Base-by-base conservation (phyloP, 116 monocot genomes). In the Phalaenopsis hybrid region DNA sequence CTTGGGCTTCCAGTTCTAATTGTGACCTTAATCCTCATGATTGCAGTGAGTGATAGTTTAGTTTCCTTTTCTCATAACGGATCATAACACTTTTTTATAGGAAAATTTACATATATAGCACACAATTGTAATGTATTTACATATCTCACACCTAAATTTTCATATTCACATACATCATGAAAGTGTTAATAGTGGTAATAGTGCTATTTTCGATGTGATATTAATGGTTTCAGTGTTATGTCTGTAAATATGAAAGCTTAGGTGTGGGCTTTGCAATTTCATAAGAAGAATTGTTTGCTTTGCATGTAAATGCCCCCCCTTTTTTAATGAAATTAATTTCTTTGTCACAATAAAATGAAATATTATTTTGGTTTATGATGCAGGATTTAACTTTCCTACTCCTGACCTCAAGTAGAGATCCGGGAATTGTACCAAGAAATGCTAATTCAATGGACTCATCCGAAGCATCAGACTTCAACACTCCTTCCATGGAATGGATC, bases 371-470 rank as follows among this genome's bases (percentile, higher is more conserved):
- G 20, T 80, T 2, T 25, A 73, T 76, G 34, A 52, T 85, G 81
- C 87, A 99, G 99, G 89, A 99, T 78, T 73, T 99, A 83, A 57
- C 61, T 77, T 99, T 95, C 69, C 92, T 99, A 31, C 83, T 92
- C 48, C 21, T 92, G 58, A 99, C 99, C 46, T 95, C 99, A 51
- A 80, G 86, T 82, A 89, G 92, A 88, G 99, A 99, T 91, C 99
- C 99, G n/a, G 95, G 95, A 43, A 99, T 99, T 82, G 85, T 95
- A 44, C 99, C 95, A 15, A 89, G 99, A 85, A 99, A 93, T 78
- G 8, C 84, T 41, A 72, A 81, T 13, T 92, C 92, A 55, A 84
- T 88, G 5, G 92, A 94, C 79, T 37, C 46, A 20, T 88, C 89
- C n/a, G 94, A 91, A 81, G n/a, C 16, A 17, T 82, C 84, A 18